These are phyloP conservation scores for Curvularia verruculosa DNA, from an alignment of 2,329 filamentous ascomycete genomes.

Conservation along the genomic window DNA sequence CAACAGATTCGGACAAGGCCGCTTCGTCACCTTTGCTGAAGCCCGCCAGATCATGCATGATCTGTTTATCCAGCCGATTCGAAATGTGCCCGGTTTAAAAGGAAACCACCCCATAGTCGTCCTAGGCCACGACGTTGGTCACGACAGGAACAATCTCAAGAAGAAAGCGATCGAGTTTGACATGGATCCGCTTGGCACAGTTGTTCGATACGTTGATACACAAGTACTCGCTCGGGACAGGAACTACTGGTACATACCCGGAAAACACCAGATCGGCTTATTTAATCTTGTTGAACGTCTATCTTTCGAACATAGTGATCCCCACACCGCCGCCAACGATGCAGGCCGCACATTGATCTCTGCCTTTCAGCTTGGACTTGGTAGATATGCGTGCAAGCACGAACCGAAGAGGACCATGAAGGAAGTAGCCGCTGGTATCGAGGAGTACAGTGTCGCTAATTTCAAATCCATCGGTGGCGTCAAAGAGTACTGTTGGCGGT, in stretches of 20 bases:
- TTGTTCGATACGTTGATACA: conserved; percentile 33
- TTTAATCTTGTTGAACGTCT: conserved; percentile 10
- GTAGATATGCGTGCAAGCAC: not conserved
- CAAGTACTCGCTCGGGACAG: conserved; percentile 26
- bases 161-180: conserved; percentile 23
- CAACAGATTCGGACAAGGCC: conserved; percentile 31
- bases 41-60: conserved; percentile 17
- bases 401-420: not conserved
- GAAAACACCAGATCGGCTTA: conserved; percentile 21
- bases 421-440: conserved; percentile 12
- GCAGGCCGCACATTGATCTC: conserved; percentile 31
- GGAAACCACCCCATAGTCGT: conserved; percentile 29
- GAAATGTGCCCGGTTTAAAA: conserved; percentile 3
- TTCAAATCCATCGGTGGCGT: conserved; percentile 15
- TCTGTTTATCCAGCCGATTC: conserved; percentile 23
- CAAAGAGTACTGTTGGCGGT: conserved; percentile 18
- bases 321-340: conserved; percentile 34
- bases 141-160: conserved; percentile 29
- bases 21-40: conserved; percentile 25
- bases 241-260: not conserved
- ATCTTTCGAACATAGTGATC: conserved; percentile 23
- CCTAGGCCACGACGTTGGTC: conserved; percentile 30
- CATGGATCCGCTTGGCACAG: conserved; percentile 9
- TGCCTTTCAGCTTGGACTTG: conserved; percentile 26
- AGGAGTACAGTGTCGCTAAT: conserved; percentile 12